Base-by-base conservation (phyloP, 345 rosid genomes). In the Dipteronia sinensis region DNA sequence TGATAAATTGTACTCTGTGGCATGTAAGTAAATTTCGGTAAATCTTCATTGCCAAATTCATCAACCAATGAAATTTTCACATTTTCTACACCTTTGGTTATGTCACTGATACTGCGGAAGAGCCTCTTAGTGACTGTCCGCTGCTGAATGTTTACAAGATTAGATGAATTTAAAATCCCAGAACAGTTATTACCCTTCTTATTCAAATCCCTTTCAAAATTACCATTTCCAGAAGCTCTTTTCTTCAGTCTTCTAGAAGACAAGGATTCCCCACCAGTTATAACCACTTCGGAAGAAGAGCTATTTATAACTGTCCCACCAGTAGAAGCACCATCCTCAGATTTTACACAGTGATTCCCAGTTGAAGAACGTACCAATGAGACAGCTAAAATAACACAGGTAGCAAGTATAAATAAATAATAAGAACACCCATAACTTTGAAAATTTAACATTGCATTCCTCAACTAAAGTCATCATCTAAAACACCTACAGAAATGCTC, bases 11-110 rank as follows among this genome's bases (percentile, higher is more conserved):
- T 82, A 75, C 85, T 91, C 10, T 86, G 89, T 42, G 90, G 87
- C 73, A 92, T 89, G 87, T 94, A 94, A 40, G 79, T 89, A 72
- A 94, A 94, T 71, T 78, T 72, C 20, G 96, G 97, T 42, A 86
- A 77, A 25, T 61, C 66, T 76, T 85, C 91, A 3, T 31, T 78
- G 22, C 93, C 87, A 76, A 75, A 72, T 44, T 85, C 91, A 82
- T 86, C 91, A 15, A 87, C 84, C 81, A 94, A 80, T 20, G 94
- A 80, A 74, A 94, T 91, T 69, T 69, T 67, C 44, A 94, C 89
- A n/a, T 83, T 89, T 80, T 89, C 95, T 11, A 86, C 56, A 23
- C 93, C 91, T 84, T 87, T 89, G 0, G 90, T 74, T n/a, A 89
- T 87, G 78, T 91, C 95, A 38, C 31, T 2, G 0, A 80, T 76